Conservation (phyloP, 75 land plant genomes). For the Ceratopteris richardii region DNA sequence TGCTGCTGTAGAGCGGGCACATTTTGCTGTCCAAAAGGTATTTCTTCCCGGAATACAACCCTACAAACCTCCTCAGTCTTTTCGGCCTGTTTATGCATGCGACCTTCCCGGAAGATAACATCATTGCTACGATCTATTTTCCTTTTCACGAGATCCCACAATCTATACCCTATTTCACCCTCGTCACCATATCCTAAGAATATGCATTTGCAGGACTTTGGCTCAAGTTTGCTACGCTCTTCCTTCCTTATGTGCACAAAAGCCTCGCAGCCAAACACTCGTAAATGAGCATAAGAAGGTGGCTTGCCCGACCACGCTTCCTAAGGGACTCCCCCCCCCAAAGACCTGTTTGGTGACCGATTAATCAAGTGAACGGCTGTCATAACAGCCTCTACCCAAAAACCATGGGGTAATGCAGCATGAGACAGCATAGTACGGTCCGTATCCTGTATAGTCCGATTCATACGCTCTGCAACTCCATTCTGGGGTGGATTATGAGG, state of each 20-base stretch:
- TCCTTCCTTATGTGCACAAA: not conserved
- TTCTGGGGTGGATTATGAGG: not conserved
- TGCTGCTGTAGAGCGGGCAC: not conserved
- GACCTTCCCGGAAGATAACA: not conserved
- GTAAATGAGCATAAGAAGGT: not conserved
- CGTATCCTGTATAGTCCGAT: not conserved
- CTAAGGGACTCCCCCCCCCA: not conserved
- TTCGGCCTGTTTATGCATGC: not conserved
- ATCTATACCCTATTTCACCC: not conserved
- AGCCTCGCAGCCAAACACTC: not conserved
- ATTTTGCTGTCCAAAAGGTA: not conserved
- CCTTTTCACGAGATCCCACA: not conserved
- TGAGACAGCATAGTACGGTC: not conserved
- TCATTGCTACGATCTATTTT: not conserved
- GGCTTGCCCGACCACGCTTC: not conserved
- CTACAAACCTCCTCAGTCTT: constrained; percentile 1
- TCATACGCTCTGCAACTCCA: not conserved
- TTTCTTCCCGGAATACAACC: not conserved
- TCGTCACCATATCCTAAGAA: too few species aligned
- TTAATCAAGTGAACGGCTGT: not conserved
- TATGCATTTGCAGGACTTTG: too few species aligned
- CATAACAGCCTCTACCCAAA: not conserved
- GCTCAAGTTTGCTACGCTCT: not conserved
- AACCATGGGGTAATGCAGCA: not conserved
- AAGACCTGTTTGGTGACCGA: not conserved